Evolutionary conservation across 2,329 filamentous ascomycete species (phyloP).

Genomic region (Xenoacremonium recifei): DNA sequence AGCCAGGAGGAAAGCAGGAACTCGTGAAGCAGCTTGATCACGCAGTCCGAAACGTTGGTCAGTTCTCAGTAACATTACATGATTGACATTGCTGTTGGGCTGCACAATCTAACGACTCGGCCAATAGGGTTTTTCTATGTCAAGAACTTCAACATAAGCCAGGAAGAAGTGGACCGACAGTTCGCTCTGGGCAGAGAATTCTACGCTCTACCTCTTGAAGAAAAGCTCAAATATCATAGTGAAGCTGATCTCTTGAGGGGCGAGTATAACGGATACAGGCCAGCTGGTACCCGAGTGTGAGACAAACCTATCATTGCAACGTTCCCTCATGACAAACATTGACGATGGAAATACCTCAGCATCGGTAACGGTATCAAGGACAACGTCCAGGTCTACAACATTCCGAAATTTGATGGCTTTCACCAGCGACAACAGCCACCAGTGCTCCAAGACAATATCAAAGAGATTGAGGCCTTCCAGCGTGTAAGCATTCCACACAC

Average conservation of each 20-base stretch:
- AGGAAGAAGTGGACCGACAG: slow-evolving; percentile 56
- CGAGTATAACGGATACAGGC: slow-evolving; percentile 57
- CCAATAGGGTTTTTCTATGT: slow-evolving; percentile 59
- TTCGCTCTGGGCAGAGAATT: slow-evolving; percentile 60
- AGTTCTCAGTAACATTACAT: no score
- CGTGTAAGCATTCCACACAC: no score
- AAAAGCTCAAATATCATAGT: slow-evolving; percentile 62
- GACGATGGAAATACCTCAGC: no score
- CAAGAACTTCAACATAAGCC: slow-evolving; percentile 58
- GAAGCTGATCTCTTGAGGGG: slow-evolving; percentile 45
- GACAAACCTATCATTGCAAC: no score
- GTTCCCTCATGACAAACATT: no score
- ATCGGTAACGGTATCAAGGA: slow-evolving; percentile 35
- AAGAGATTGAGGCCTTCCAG: slow-evolving; percentile 34
- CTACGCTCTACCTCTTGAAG: slow-evolving; percentile 50
- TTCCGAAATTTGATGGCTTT: slow-evolving; percentile 38
- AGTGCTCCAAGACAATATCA: slow-evolving; percentile 28
- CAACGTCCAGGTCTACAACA: slow-evolving; percentile 40
- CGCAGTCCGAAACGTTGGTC: slow-evolving; percentile 16
- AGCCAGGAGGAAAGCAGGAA: slow-evolving; percentile 6
- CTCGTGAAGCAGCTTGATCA: slow-evolving; percentile 3
- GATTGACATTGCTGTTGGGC: no score
- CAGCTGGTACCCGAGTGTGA: slow-evolving; percentile 40
- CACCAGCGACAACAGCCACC: slow-evolving; percentile 30
- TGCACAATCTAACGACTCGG: no score